phyloP scores from a whole-genome alignment of 2,329 filamentous ascomycete genomes.

The Pseudogymnoascus sp. region DNA sequence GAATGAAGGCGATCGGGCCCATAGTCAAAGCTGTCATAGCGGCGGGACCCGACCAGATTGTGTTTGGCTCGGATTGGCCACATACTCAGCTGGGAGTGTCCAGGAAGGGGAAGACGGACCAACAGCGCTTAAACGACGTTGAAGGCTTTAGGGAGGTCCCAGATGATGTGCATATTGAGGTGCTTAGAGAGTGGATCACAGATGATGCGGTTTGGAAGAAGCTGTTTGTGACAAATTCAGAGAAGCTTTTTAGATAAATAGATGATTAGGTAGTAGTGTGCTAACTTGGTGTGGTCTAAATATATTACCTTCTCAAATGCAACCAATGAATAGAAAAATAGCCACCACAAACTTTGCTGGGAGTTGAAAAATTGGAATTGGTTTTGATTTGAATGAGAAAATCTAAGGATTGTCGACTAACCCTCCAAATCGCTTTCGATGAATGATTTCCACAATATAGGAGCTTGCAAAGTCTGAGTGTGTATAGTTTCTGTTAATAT shows the following conservation, averaged over 20 bases:
- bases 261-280: not conserved
- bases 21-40: constrained; percentile 17
- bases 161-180: constrained; percentile 16
- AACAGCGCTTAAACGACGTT: constrained; percentile 18
- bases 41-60: constrained; percentile 17
- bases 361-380: not conserved
- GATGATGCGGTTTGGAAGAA: constrained; percentile 19
- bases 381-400: not conserved
- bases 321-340: not conserved
- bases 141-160: constrained; percentile 19
- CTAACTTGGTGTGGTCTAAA: not conserved
- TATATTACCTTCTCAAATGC: no score
- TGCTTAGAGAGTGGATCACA: constrained; percentile 18
- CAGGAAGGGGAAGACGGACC: constrained; percentile 17
- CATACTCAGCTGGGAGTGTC: constrained; percentile 19
- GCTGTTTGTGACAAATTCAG: constrained; percentile 19
- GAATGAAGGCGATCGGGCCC: constrained; percentile 15
- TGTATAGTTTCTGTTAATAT: not conserved
- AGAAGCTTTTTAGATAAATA: constrained; percentile 16
- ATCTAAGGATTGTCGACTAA: not conserved
- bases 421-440: not conserved
- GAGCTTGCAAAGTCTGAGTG: not conserved
- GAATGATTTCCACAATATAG: not conserved
- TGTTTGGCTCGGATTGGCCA: constrained; percentile 22
- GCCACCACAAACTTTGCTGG: not conserved